Percentiles rank a stretch among this genome's conserved stretches.
These are phyloP conservation scores for Anthracocystis setariae DNA, from an alignment of 1,284 basidiomycete species.

Conservation along the genomic window DNA sequence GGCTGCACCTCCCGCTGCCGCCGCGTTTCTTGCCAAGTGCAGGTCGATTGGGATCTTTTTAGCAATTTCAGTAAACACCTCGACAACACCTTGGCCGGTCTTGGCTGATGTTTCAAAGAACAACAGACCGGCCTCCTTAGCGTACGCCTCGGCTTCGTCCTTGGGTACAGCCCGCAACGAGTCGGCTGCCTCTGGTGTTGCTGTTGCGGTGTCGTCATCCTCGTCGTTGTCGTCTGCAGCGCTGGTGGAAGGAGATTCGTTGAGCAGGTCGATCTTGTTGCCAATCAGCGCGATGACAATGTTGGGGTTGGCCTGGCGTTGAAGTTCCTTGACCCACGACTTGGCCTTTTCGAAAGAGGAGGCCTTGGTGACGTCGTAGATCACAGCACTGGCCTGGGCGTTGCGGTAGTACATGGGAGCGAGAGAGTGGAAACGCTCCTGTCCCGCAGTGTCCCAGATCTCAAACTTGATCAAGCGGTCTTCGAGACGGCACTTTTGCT, in stretches of 20 bases:
- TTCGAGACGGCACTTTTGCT: constrained; percentile 75
- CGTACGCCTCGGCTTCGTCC: constrained; percentile 96
- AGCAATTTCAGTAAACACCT: constrained; percentile 88
- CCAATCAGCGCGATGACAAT: constrained; percentile 80
- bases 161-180: constrained; percentile 58
- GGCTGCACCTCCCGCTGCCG: constrained; percentile 26
- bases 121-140: constrained; percentile 87
- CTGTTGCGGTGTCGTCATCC: constrained; percentile 70
- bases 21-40: constrained; percentile 50
- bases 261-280: constrained; percentile 81
- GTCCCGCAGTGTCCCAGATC: constrained; percentile 95
- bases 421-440: constrained; percentile 92
- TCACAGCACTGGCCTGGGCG: constrained; percentile 96
- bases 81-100: constrained; percentile 94
- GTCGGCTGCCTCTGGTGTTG: constrained; percentile 39
- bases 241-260: constrained; percentile 71
- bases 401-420: constrained; percentile 99
- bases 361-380: constrained; percentile 92
- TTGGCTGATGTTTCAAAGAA: constrained; percentile 99
- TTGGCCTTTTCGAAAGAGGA: constrained; percentile 98
- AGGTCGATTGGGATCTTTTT: constrained; percentile 64
- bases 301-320: constrained; percentile 97
- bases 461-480: constrained; percentile 83
- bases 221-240: constrained; percentile 42
- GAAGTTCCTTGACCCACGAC: constrained; percentile 99